Base-by-base conservation (phyloP, 106 monocot species). In the Triglochin maritima region DNA sequence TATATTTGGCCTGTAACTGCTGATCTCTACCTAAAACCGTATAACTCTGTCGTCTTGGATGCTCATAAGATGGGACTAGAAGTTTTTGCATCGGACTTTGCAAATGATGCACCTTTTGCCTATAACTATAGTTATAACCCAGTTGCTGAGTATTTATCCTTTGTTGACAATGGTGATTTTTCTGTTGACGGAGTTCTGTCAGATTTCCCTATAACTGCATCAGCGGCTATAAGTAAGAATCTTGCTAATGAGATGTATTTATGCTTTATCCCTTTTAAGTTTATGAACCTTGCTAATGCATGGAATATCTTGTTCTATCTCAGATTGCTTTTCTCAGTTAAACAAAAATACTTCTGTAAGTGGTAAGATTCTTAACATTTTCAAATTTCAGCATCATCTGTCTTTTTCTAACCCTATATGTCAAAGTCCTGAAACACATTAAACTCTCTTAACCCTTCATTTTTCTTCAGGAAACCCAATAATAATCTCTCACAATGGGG, bases 71-170 rank as follows among this genome's bases (percentile, higher is more conserved):
- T 59, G 45, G 82, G 86, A 53, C 60, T 94, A 56, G 84, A 94
- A 81, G 71, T 94, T 70, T 89, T 80, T 81, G 94, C 81, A 54
- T 73, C 76, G 44, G 89, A 74, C 14, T 89, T 94, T 75, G 81
- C 81, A 59, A 94, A 94, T 81, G 94, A 94, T 67, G 76, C 60
- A 14, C 3, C 56, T 66, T 50, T 89, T 55, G 66, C 80, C 46
- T 94, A 85, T 65, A 94, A 94, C 72, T 94, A 87, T 66, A 94
- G 94, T 57, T 94, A 82, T 62, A 86, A 87, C 74, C 89, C 94
- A 41, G 45, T 94, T 53, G 71, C 78, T 44, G 94, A 94, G 66
- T 71, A 57, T 64, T 74, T 94, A 65, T 62, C 55, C 47, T 89
- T 87, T 62, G 62, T 85, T 55, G 84, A 83, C 76, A 83, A 86